Evolutionary conservation across 2,329 filamentous ascomycete species (phyloP).

Genomic region (Monilinia aucupariae): DNA sequence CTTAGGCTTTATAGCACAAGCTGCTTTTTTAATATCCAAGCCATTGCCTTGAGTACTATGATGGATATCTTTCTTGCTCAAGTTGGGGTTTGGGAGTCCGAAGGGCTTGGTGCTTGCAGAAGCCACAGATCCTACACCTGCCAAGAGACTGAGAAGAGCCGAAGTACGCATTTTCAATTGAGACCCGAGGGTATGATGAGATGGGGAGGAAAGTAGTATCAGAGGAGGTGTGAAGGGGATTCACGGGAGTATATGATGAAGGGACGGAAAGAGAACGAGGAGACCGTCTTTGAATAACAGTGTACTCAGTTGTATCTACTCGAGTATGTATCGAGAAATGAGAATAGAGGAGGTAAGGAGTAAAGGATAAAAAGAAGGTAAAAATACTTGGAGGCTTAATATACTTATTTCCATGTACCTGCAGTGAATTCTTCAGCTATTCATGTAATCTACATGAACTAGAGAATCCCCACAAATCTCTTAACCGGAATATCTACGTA

Average conservation of each 20-base stretch:
- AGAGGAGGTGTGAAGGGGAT: too few species aligned
- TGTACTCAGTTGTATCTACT: neutral
- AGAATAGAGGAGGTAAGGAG: neutral
- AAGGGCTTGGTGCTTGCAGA: slow-evolving; percentile 12
- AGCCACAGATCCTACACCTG: slow-evolving; percentile 7
- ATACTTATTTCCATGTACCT: slow-evolving; percentile 1
- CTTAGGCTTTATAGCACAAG: slow-evolving; percentile 42
- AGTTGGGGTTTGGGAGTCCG: neutral
- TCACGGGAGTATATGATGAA: neutral
- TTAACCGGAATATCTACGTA: neutral
- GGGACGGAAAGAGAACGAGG: neutral
- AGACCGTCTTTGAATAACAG: neutral
- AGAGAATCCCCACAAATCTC: neutral
- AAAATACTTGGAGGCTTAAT: slow-evolving; percentile 2
- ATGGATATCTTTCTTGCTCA: slow-evolving; percentile 12
- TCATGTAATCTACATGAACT: slow-evolving; percentile 1
- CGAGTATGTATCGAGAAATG: neutral
- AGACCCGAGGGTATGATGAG: neutral
- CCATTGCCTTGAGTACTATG: neutral
- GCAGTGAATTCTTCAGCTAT: neutral
- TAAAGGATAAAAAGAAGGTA: neutral
- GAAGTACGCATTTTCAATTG: slow-evolving; percentile 12
- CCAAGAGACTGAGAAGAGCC: slow-evolving; percentile 8
- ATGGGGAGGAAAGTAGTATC: neutral
- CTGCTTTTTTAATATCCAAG: too few species aligned